Evolutionary conservation across 2,329 filamentous ascomycete species (phyloP), one percentile per base, ranked within the genome.

Genomic region (Xylariaceae sp.): DNA sequence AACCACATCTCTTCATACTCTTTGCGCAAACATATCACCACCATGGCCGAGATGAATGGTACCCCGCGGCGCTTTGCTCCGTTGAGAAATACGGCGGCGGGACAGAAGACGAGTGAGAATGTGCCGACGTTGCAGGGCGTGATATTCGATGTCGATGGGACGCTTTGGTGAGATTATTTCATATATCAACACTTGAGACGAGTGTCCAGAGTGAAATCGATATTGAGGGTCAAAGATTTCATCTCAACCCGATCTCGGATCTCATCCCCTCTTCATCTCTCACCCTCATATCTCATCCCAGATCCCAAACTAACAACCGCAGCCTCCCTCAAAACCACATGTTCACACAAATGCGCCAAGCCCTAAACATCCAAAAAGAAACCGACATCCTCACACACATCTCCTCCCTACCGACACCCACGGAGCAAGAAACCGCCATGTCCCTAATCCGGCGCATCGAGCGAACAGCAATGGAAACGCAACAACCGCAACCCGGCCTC

Each of bases 71-170:
- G 77, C 37, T 88, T 88, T 67, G 81, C 83, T 49, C 84, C 85
- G 9, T 71, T 88, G 53, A 1, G 23, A 30, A 77, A 75, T 59
- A 68, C 73, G 17, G 73, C 72, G 5, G 65, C 68, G 8, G 63
- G 62, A 9, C 64, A 73, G 4, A 30, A 30, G 23, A 63, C 73
- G 2, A 67, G 72, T 2, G 65, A 68, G 23, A 70, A 70, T 7
- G 70, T 74, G 18, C 81, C 81, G 1, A 76, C 71, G 58, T 73
- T 88, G 34, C 78, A 78, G 61, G 86, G 86, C 2, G 75, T 88
- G 1, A 80, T 97, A 11, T 97, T 97, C 75, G 93, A 99, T 76
- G 90, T 99, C 64, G 93, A 99, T 74, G 93, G 93, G 2, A 99
- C 93, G 23, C 76, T 97, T 61, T 97, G 88, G 92, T 95, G 76